Evolutionary conservation across 2,329 filamentous ascomycete genomes (phyloP).

Genomic region (Alternaria postmessia): DNA sequence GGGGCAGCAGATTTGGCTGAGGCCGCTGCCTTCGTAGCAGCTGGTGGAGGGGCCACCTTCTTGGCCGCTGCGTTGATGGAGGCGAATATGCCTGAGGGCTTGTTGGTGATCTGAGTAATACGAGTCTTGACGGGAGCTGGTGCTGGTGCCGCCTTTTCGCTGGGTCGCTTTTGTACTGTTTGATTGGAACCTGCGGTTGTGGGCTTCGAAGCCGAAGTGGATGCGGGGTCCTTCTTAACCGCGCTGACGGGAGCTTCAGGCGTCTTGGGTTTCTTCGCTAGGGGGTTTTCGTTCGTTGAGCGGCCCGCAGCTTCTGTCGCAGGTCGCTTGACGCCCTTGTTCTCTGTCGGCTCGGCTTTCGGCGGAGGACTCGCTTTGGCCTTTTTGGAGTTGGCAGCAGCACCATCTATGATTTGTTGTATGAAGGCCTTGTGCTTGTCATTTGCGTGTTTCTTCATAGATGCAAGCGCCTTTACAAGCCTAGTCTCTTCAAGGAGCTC

Average conservation of each 20-base stretch:
- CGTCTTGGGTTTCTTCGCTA: slow-evolving; percentile 42
- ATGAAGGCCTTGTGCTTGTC: slow-evolving; percentile 69
- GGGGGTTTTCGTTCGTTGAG: slow-evolving; percentile 27
- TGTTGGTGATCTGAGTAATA: slow-evolving; percentile 51
- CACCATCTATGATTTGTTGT: slow-evolving; percentile 61
- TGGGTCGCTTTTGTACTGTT: slow-evolving; percentile 37
- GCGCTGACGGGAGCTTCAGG: slow-evolving; percentile 25
- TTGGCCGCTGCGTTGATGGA: slow-evolving; percentile 57
- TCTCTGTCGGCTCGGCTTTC: slow-evolving; percentile 31
- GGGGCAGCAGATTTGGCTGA: slow-evolving; percentile 37
- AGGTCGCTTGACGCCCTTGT: slow-evolving; percentile 44
- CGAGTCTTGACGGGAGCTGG: slow-evolving; percentile 42
- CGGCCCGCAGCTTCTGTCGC: slow-evolving; percentile 30
- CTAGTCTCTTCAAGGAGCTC: slow-evolving; percentile 69
- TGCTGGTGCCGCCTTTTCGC: slow-evolving; percentile 37
- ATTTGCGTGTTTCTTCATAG: slow-evolving; percentile 71
- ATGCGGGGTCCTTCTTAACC: slow-evolving; percentile 28
- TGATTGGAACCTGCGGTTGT: slow-evolving; percentile 17
- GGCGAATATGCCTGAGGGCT: slow-evolving; percentile 57
- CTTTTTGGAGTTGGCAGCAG: slow-evolving; percentile 53
- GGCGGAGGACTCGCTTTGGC: slow-evolving; percentile 43
- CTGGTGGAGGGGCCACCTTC: slow-evolving; percentile 45
- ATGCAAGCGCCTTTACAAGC: slow-evolving; percentile 69
- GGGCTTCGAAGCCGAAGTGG: slow-evolving; percentile 18
- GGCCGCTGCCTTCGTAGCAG: slow-evolving; percentile 31